phyloP scores from a whole-genome alignment of 495 filamentous ascomycete species.

The Neurospora sp. region DNA sequence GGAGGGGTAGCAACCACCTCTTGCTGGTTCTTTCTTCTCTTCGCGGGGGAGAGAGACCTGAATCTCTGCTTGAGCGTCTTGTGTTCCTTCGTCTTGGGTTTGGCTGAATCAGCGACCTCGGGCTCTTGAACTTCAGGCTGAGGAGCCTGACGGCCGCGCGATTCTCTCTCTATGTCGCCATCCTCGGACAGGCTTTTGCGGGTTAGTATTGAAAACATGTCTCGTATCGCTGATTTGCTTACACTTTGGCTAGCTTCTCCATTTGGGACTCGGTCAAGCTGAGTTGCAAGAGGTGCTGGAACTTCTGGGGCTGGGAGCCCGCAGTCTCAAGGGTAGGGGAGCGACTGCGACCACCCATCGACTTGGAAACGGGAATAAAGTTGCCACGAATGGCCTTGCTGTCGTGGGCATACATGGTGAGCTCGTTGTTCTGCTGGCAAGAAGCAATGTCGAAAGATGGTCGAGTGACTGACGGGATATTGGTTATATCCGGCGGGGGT shows the following conservation, averaged over 20 bases:
- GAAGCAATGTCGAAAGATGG: neutral
- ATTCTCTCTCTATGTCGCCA: neutral
- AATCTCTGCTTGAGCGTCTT: constrained; percentile 4
- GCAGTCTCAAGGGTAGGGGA: neutral
- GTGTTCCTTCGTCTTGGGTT: neutral
- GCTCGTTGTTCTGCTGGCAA: neutral
- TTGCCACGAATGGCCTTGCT: constrained; percentile 15
- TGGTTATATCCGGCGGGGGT: neutral
- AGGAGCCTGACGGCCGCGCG: neutral
- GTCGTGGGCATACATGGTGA: neutral
- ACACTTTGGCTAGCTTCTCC: constrained; percentile 15
- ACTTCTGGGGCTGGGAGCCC: neutral
- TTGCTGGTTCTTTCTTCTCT: neutral
- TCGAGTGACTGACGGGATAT: neutral
- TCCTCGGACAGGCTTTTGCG: constrained; percentile 2
- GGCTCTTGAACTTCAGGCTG: neutral
- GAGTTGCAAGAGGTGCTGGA: constrained; percentile 7
- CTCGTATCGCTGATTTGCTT: too few species aligned
- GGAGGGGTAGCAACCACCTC: neutral
- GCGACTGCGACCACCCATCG: constrained; percentile 4
- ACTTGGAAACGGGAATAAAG: constrained; percentile 12
- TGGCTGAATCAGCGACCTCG: neutral
- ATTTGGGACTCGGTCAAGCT: constrained; percentile 20
- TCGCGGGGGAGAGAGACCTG: constrained; percentile 8
- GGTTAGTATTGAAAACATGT: too few species aligned